Percentiles rank a stretch among this genome's conserved stretches.
Evolutionary conservation across 2,329 filamentous ascomycete genomes (phyloP).

Genomic region (Rhinocladiella similis): DNA sequence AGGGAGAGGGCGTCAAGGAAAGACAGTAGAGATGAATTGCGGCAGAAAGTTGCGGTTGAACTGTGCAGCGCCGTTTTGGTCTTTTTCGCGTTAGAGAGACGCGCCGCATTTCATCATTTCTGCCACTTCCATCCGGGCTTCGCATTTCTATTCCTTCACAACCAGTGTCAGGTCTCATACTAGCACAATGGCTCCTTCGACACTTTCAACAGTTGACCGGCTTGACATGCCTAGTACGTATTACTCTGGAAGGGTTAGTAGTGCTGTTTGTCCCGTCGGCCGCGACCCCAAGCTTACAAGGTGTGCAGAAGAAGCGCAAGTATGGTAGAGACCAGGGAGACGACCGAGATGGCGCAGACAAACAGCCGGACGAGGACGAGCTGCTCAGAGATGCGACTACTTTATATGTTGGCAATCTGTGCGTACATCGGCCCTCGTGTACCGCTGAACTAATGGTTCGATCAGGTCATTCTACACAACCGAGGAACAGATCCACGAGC

Average conservation of each 20-base stretch:
- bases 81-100: slow-evolving; percentile 5
- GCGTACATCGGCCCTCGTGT: slow-evolving; percentile 36
- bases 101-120: slow-evolving; percentile 7
- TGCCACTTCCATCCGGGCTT: background rate
- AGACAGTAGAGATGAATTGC: background rate
- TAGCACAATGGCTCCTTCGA: background rate
- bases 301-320: slow-evolving; percentile 68
- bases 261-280: slow-evolving; percentile 7
- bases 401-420: slow-evolving; percentile 96
- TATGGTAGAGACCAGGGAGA: slow-evolving; percentile 59
- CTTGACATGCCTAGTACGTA: slow-evolving; percentile 95
- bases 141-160: background rate
- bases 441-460: slow-evolving; percentile 11
- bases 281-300: slow-evolving; percentile 15
- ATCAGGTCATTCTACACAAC: slow-evolving; percentile 92
- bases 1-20: background rate
- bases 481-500: slow-evolving; percentile 97
- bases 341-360: slow-evolving; percentile 54
- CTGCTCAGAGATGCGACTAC: slow-evolving; percentile 86
- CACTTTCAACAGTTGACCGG: slow-evolving; percentile 78
- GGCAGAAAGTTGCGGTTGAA: slow-evolving; percentile 4
- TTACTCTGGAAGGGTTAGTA: slow-evolving; percentile 73
- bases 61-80: background rate
- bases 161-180: background rate
- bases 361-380: slow-evolving; percentile 64